Evolutionary conservation across 371 early-diverging fungal genomes (phyloP).

Genomic region (Lichtheimia hyalospora): DNA sequence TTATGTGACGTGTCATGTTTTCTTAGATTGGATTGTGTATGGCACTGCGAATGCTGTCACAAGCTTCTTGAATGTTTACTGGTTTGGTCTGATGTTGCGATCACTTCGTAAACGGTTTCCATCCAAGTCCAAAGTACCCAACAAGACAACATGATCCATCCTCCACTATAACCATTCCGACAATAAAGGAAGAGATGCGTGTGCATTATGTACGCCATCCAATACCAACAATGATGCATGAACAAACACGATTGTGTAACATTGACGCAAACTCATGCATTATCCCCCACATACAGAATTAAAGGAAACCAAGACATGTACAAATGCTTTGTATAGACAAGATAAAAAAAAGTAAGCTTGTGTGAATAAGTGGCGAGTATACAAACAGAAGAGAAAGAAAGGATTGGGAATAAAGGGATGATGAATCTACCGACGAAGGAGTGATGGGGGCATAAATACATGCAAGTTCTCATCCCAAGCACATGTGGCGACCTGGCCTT

Average conservation of each 20-base stretch:
- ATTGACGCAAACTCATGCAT: too few species aligned
- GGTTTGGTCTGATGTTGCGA: constrained; percentile 78
- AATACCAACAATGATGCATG: too few species aligned
- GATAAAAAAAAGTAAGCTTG: constrained; percentile 2
- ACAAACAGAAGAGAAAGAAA: constrained; percentile 1
- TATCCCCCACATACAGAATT: too few species aligned
- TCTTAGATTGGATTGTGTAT: constrained; percentile 54
- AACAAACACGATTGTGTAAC: too few species aligned
- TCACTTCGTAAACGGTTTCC: constrained; percentile 48
- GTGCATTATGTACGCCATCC: too few species aligned
- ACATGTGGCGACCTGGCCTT: constrained; percentile 87
- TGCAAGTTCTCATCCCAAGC: constrained; percentile 92
- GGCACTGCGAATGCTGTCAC: constrained; percentile 63
- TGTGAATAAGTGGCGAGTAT: neutral
- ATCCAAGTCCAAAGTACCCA: constrained; percentile 5
- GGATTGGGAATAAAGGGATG: neutral
- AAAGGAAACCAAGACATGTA: neutral
- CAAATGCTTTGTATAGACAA: neutral
- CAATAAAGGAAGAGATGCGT: too few species aligned
- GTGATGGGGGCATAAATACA: constrained; percentile 57
- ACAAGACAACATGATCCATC: neutral
- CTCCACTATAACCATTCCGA: neutral
- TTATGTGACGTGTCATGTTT: neutral
- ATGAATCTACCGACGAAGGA: constrained; percentile 34
- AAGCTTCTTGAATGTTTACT: constrained; percentile 73